phyloP scores from a whole-genome alignment of 805 yeast species.

The Cyberlindnera bimundalis region DNA sequence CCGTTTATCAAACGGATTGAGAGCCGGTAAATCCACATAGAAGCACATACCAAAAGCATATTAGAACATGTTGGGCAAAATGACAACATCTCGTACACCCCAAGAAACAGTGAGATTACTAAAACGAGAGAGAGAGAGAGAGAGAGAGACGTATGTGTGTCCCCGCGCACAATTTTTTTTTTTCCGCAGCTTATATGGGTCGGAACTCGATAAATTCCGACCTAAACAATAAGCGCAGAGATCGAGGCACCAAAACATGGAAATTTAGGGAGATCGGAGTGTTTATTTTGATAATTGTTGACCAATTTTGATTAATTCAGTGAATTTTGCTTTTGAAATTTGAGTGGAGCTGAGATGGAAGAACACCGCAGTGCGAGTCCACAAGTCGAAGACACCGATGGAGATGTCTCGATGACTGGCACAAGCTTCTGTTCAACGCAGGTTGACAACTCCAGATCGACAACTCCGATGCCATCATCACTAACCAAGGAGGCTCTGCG shows the following conservation, averaged over 20 bases:
- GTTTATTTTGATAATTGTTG: too few species aligned
- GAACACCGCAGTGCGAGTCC: neutral
- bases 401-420: neutral
- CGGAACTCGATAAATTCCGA: neutral
- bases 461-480: neutral
- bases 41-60: constrained; percentile 68
- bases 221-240: neutral
- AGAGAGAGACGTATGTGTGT: neutral
- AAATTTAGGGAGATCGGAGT: too few species aligned
- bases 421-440: neutral
- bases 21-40: too few species aligned
- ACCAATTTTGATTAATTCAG: too few species aligned
- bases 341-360: too few species aligned
- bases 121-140: neutral
- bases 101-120: neutral
- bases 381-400: neutral
- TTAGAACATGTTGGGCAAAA: constrained; percentile 95
- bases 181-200: neutral
- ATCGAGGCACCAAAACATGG: too few species aligned
- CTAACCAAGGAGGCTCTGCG: neutral
- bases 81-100: constrained; percentile 59
- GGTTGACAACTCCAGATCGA: neutral
- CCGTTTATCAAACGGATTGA: too few species aligned
- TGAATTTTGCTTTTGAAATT: too few species aligned
- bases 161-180: neutral